Evolutionary conservation across 2,329 filamentous ascomycete genomes (phyloP), one percentile per base, ranked within the genome.

Genomic region (Aspergillus glaucus): DNA sequence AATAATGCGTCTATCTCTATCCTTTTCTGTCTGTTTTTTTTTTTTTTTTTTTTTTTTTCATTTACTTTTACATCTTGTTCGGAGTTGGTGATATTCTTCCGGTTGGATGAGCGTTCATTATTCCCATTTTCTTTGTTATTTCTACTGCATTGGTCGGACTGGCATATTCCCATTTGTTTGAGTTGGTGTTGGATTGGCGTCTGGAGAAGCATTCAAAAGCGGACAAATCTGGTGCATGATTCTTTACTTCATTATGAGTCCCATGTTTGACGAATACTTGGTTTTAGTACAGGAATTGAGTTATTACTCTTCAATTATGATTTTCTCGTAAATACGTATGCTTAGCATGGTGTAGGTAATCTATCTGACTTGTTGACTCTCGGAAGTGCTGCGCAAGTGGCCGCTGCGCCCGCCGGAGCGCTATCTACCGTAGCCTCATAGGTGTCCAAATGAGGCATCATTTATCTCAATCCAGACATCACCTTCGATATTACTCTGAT

Each of bases 351-450:
- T 22, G 21, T 4, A 17, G 47, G 15, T 39, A 50, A 30, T 12
- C 10, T 22, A 30, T 12, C 10, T 22, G 14, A 7, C 4, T 19
- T 26, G 28, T 41, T 21, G 4, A 44, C 14, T 15, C 14, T 32
- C 55, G 55, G 56, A 56, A 54, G 59, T 57, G 47, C 46, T 57
- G 66, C 66, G 51, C 54, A 50, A 55, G 52, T 67, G 56, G 67
- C 61, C 61, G 62, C 59, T 54, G 46, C 55, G 61, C 55, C 59
- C 19, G 26, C 59, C 63, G 61, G 61, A 65, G 51, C 44, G 51
- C 59, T 60, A 59, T 48, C 50, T 50, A 30, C 56, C 55, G 52
- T 34, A 34, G 30, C 30, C 30, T 34, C 30, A 36, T 36, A 67
- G 56, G 64, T 66, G 64, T 63, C 64, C 64, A 59, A 51, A 64